A percentile compares a stretch with the other conserved stretches of the same genome.
These are phyloP conservation scores for Solanum chacoense DNA, from an alignment of 305 asterid genomes.

Conservation along the genomic window DNA sequence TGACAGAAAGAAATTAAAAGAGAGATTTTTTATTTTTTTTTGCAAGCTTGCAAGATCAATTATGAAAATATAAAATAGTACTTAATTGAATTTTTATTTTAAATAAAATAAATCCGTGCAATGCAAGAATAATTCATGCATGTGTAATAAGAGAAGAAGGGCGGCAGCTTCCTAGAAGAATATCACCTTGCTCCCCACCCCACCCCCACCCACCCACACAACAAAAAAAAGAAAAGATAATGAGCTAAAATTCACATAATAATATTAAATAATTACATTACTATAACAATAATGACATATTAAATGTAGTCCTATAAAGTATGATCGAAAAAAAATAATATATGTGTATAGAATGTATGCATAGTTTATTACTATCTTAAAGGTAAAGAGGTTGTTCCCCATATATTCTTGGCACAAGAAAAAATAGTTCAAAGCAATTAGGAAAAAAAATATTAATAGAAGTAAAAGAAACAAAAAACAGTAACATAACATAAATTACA, in stretches of 20 bases:
- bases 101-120: slow-evolving; percentile 3
- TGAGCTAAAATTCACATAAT: background rate
- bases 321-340: too few species aligned
- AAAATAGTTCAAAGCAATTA: background rate
- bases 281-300: background rate
- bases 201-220: background rate
- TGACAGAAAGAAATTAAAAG: background rate
- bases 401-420: background rate
- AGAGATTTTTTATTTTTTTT: background rate
- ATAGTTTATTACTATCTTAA: background rate
- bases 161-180: slow-evolving; percentile 13
- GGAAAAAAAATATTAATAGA: background rate
- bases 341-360: background rate
- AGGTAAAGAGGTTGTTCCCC: background rate
- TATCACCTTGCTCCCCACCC: background rate
- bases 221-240: background rate
- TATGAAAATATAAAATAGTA: background rate
- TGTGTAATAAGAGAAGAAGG: slow-evolving; percentile 9
- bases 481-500: background rate
- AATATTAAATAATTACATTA: background rate
- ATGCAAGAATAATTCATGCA: slow-evolving; percentile 13
- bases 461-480: background rate
- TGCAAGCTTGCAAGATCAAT: background rate
- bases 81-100: background rate
- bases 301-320: too few species aligned